A percentile compares a stretch with the other conserved stretches of the same genome.
These are phyloP conservation scores for Carex scoparia DNA, from an alignment of 176 grass and related monocot genomes.

Conservation along the genomic window DNA sequence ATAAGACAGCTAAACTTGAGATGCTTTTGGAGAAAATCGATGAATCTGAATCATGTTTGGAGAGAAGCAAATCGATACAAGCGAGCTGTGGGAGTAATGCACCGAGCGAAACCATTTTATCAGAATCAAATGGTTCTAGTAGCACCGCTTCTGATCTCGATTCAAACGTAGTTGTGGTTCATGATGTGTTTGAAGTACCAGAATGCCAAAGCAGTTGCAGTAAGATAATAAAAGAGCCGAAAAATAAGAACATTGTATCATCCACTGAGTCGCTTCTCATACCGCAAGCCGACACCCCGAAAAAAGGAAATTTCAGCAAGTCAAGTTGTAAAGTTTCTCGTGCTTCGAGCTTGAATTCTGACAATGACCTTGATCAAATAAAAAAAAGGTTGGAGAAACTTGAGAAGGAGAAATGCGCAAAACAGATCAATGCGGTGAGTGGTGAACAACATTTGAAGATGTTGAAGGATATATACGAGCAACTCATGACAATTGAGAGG, in stretches of 20 bases:
- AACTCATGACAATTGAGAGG: slow-evolving; percentile 59
- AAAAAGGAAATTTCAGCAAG: slow-evolving; percentile 46
- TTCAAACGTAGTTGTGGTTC: slow-evolving; percentile 19
- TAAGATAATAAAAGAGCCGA: slow-evolving; percentile 20
- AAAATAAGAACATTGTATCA: slow-evolving; percentile 23
- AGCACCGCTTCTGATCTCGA: slow-evolving; percentile 18
- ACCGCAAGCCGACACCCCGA: slow-evolving; percentile 28
- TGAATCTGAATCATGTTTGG: neutral
- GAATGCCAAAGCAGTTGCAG: slow-evolving; percentile 21
- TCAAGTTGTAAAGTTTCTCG: slow-evolving; percentile 20
- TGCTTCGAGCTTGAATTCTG: slow-evolving; percentile 20
- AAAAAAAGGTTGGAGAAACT: slow-evolving; percentile 53
- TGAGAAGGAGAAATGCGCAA: slow-evolving; percentile 50
- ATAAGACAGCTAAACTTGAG: slow-evolving; percentile 1
- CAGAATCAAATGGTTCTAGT: slow-evolving; percentile 24
- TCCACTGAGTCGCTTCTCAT: neutral
- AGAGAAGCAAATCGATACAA: slow-evolving; percentile 26
- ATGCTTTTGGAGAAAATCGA: slow-evolving; percentile 19
- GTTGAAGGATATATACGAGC: slow-evolving; percentile 67
- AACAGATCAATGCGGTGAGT: slow-evolving; percentile 27
- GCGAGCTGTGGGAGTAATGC: slow-evolving; percentile 21
- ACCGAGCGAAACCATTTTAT: slow-evolving; percentile 3
- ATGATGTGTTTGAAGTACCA: slow-evolving; percentile 32
- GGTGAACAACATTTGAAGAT: slow-evolving; percentile 67
- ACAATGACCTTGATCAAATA: slow-evolving; percentile 43